Evolutionary conservation across 2,329 filamentous ascomycete genomes (phyloP), one percentile per base, ranked within the genome.

Genomic region (Pseudogymnoascus sp.): DNA sequence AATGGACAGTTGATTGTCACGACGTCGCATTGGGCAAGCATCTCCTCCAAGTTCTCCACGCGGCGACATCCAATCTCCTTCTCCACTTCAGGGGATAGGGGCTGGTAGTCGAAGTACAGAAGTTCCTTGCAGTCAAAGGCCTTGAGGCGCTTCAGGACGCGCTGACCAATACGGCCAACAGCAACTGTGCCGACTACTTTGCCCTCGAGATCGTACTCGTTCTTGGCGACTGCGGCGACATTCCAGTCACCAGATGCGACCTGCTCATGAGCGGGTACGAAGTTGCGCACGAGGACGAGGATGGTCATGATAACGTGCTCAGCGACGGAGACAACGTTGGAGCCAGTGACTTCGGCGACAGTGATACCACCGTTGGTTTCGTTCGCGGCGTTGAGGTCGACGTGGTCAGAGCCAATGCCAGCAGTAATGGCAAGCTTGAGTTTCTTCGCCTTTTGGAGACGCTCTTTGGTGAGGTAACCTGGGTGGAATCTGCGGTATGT

Each of bases 251-350:
- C 94, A 64, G 80, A 78, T 77, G 87, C 83, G 73, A 99, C 89
- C 83, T 91, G 87, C 82, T 97, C 92, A 81, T 97, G 94, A 61
- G 94, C 92, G 68, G 94, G 94, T 61, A 96, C 92, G 74, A 97
- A 99, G 88, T 99, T 99, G 81, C 94, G 92, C 76, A 97, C 88
- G 61, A 99, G 88, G 67, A 87, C 78, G 60, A 99, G 89, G 78
- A 97, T 97, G 76, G 94, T 99, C 94, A 99, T 97, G 80, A 99
- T 79, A 71, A 99, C 94, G 80, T 99, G 94, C 85, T 99, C 94
- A 64, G 94, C 94, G 67, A 99, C 94, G 60, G 94, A 97, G 71
- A 97, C 92, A 71, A 99, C 94, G 77, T 99, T 99, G 80, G 89
- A 95, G 74, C 94, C 94, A 8, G 94, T 99, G 68, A 99, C 94